These are phyloP conservation scores for Suhomyces sp. DNA, from an alignment of 805 yeast genomes.

Conservation along the genomic window DNA sequence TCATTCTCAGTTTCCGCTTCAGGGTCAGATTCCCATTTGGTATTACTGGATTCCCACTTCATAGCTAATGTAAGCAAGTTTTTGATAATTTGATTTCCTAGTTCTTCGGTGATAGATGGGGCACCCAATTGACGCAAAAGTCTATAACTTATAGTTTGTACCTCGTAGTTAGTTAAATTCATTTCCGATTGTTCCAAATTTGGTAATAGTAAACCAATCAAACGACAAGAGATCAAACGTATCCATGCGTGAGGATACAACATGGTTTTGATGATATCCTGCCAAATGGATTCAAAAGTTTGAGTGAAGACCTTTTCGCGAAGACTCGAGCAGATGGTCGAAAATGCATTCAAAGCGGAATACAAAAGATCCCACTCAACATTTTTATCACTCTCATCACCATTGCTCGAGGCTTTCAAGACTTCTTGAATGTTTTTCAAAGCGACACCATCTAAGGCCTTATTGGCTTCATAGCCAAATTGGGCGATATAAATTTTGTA, in stretches of 20 bases:
- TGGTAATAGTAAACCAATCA: slow-evolving; percentile 52
- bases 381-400: slow-evolving; percentile 32
- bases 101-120: slow-evolving; percentile 60
- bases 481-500: slow-evolving; percentile 59
- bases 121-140: slow-evolving; percentile 79
- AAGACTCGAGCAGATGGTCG: slow-evolving; percentile 38
- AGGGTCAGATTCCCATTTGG: slow-evolving; percentile 26
- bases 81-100: slow-evolving; percentile 64
- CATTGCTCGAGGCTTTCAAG: slow-evolving; percentile 30
- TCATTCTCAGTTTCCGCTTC: slow-evolving; percentile 19
- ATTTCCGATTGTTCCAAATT: slow-evolving; percentile 37
- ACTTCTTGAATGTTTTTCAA: slow-evolving; percentile 21
- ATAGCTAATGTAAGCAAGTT: slow-evolving; percentile 59
- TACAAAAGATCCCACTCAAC: slow-evolving; percentile 79
- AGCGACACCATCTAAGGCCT: slow-evolving; percentile 40
- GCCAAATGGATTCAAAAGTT: slow-evolving; percentile 47
- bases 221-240: slow-evolving; percentile 60
- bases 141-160: slow-evolving; percentile 69
- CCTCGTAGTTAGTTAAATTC: slow-evolving; percentile 36
- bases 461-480: slow-evolving; percentile 40
- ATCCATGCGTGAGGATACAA: slow-evolving; percentile 93
- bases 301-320: slow-evolving; percentile 27
- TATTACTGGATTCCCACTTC: slow-evolving; percentile 54
- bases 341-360: slow-evolving; percentile 54
- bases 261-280: slow-evolving; percentile 48